Base-by-base conservation (phyloP, 2,329 filamentous ascomycete species). In the Bipolaris cookei region DNA sequence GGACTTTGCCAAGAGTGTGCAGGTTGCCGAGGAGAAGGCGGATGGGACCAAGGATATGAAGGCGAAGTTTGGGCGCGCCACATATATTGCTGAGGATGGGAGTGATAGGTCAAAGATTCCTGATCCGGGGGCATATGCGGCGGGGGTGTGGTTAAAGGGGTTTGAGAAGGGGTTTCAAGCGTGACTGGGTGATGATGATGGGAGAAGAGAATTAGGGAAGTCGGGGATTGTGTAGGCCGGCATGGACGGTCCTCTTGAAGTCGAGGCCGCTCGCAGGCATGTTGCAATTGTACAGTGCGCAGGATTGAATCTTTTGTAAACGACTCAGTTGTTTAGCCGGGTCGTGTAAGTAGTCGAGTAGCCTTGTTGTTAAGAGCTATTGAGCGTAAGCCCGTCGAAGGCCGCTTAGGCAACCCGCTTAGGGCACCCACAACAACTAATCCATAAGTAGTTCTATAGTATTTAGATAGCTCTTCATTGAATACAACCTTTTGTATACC, bases 11-110 rank as follows among this genome's bases (percentile, higher is more conserved):
- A 82, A 86, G 72, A 92, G 92, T 3, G 92, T 91, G 0, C 80
- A 86, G 65, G 91, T 91, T 0, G 89, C 92, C 0, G 83, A 85
- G 64, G 81, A 87, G 41, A 94, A 88, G 0, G 90, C 93, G 1
- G 89, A 94, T 60, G 84, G 84, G 23, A 98, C 94, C 4, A 96
- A 91, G 80, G 88, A 88, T 28, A 97, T 99, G 93, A 87, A 90
- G 75, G 91, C 95, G 16, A 94, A 88, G 68, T 82, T 98, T 50
- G 95, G 95, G 1, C 80, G 92, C 43, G 86, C 89, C 1, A 91
- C 94, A 14, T 96, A 96, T 76, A 85, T 96, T 37, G 90, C 90
- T 60, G 90, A 89, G 61, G 39, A 73, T 65, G 65, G 83, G 77
- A 84, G 85, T 76, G 90, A 74, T 81, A 65, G 71, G 56, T 64